Evolutionary conservation across 2,329 filamentous ascomycete species (phyloP), one percentile per base, ranked within the genome.

Genomic region (Aspergillus glaucus): DNA sequence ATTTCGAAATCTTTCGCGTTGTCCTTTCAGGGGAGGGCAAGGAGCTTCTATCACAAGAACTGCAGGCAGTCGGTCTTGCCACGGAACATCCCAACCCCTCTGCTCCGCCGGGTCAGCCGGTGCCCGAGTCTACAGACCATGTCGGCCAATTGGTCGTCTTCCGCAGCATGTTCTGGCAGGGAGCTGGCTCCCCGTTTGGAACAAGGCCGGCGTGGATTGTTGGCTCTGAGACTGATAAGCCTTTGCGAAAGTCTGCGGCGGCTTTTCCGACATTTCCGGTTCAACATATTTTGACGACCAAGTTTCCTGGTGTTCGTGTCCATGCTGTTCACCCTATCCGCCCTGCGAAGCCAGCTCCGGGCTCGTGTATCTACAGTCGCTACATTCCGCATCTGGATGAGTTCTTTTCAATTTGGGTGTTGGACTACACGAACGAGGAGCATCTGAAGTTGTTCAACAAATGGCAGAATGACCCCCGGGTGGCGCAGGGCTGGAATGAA

Each of bases 381-480:
- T 91, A 84, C 73, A 84, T 91, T 52, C 86, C 86, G 6, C 82
- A 90, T 60, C 74, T 91, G 37, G 75, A 81, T 52, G 84, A 91
- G 73, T 85, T 81, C 55, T 91, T 91, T 65, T 87, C 84, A 51
- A 86, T 91, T 74, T 75, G 86, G n/a, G 82, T 81, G 9, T 76
- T 92, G 1, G 84, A 91, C 64, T 87, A 80, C 68, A 61, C 75
- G 28, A 73, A 87, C 59, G 62, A 72, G 1, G 75, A 80, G 58
- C 86, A 92, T 67, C 69, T 91, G 45, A 70, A 74, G 14, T 74
- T 88, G 4, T 91, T 92, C 74, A 83, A 90, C 68, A 76, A 76
- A 49, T 92, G 87, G 87, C 87, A 90, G 69, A 92, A 92, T 62
- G 87, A 91, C 62, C 87, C 87, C 46, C 84, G 87, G 45, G 87